These are phyloP conservation scores for Gelatoporia subvermispora DNA, from an alignment of 768 basidiomycete species.

Conservation along the genomic window DNA sequence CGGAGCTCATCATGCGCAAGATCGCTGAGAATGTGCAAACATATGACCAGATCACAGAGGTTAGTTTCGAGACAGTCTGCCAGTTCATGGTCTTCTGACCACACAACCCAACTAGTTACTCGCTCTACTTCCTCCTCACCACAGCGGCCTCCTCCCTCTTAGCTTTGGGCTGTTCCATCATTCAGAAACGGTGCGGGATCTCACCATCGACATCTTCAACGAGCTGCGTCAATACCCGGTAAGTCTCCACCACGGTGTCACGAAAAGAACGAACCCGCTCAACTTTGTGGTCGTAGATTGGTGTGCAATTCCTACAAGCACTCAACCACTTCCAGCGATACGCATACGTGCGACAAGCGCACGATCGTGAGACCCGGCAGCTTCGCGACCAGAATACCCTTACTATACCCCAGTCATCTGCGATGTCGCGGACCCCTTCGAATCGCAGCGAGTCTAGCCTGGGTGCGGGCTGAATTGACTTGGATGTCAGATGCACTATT, in stretches of 20 bases:
- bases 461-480: constrained; percentile 24
- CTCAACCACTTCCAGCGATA: constrained; percentile 89
- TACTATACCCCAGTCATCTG: constrained; percentile 25
- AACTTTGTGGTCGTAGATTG: constrained; percentile 47
- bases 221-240: constrained; percentile 75
- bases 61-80: constrained; percentile 29
- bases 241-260: constrained; percentile 24
- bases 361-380: constrained; percentile 48
- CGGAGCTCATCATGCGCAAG: constrained; percentile 66
- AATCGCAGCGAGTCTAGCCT: constrained; percentile 44
- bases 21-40: constrained; percentile 66
- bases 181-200: constrained; percentile 65
- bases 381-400: constrained; percentile 32
- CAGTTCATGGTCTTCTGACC: too few relatives aligned
- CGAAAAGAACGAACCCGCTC: constrained; percentile 10
- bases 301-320: constrained; percentile 67
- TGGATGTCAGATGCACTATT: too few relatives aligned
- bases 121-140: constrained; percentile 66
- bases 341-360: constrained; percentile 80
- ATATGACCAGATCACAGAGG: constrained; percentile 91
- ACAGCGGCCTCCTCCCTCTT: constrained; percentile 79
- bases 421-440: constrained; percentile 36
- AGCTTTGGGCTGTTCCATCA: constrained; percentile 93
- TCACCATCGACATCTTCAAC: constrained; percentile 81
- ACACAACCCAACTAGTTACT: constrained; percentile 54